A percentile compares a stretch with the other conserved stretches of the same genome.
Evolutionary conservation across 1,139 yeast species (phyloP).

Genomic region (Nadsonia commutata): DNA sequence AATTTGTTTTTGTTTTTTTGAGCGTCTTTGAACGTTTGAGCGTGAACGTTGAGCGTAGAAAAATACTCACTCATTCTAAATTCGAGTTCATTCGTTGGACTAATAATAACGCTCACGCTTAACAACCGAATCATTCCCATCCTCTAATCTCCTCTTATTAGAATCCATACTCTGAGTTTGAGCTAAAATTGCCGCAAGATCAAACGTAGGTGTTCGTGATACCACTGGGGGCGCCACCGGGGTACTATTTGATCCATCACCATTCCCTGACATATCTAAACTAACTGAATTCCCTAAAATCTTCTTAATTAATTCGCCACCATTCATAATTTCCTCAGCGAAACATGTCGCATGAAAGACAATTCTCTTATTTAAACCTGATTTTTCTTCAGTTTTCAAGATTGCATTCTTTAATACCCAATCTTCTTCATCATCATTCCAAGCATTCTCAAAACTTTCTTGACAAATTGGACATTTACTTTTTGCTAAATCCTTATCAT

Average conservation of each 20-base stretch:
- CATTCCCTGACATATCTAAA: not conserved
- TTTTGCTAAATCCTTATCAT: constrained; percentile 49
- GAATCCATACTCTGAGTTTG: not conserved
- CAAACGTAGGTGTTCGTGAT: not conserved
- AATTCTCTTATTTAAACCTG: not conserved
- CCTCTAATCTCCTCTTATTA: not conserved
- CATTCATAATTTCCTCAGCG: constrained; percentile 30
- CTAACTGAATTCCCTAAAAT: not conserved
- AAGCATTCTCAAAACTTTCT: constrained; percentile 63
- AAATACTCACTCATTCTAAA: too few relatives aligned
- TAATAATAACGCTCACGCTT: not conserved
- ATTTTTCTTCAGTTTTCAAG: constrained; percentile 39
- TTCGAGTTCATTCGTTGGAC: too few relatives aligned
- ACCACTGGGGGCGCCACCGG: not conserved
- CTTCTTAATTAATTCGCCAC: not conserved
- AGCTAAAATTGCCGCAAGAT: not conserved
- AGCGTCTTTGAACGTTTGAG: too few relatives aligned
- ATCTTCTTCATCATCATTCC: constrained; percentile 82
- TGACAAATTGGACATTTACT: constrained; percentile 77
- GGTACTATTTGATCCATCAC: not conserved
- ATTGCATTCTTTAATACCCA: constrained; percentile 91
- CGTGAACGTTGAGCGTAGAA: too few relatives aligned
- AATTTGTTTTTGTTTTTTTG: too few relatives aligned
- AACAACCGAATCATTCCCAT: not conserved
- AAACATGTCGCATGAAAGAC: constrained; percentile 75